A percentile compares a stretch with the other conserved stretches of the same genome.
Conservation (phyloP, 805 yeast species). For the Metschnikowia aberdeeniae region DNA sequence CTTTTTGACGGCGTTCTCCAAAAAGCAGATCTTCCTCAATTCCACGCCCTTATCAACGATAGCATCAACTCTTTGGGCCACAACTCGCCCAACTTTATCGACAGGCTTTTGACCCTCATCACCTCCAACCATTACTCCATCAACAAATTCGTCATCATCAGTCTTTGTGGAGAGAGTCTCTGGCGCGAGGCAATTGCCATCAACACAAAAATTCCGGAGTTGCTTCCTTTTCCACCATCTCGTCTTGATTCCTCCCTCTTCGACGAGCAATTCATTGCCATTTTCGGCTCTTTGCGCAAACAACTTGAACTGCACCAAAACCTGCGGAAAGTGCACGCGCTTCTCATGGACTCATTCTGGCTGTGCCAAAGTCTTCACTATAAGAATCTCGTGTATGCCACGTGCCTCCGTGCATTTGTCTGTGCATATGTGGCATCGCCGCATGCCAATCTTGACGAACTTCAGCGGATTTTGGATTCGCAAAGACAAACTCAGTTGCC, state of each 20-base stretch:
- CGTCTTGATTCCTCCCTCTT: conserved; percentile 1
- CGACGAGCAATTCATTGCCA: conserved; percentile 7
- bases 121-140: conserved; percentile 24
- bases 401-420: conserved; percentile 9
- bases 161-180: conserved; percentile 25
- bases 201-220: conserved; percentile 17
- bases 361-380: conserved; percentile 3
- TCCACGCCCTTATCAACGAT: conserved; percentile 19
- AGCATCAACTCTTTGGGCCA: conserved; percentile 9
- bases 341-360: conserved; percentile 2
- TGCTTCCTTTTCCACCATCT: conserved; percentile 7
- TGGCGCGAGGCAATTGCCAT: conserved; percentile 26
- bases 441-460: conserved; percentile 4
- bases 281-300: conserved; percentile 6
- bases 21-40: conserved; percentile 31
- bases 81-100: conserved; percentile 12
- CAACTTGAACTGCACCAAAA: background rate
- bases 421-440: conserved; percentile 11
- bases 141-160: conserved; percentile 24
- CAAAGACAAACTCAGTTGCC: background rate
- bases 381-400: background rate
- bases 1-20: conserved; percentile 26
- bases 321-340: background rate
- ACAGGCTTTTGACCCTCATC: conserved; percentile 19
- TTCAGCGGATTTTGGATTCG: background rate